Percentiles rank a stretch among this genome's conserved stretches.
Conservation (phyloP, 768 basidiomycete species). For the Lactarius hengduanensis region DNA sequence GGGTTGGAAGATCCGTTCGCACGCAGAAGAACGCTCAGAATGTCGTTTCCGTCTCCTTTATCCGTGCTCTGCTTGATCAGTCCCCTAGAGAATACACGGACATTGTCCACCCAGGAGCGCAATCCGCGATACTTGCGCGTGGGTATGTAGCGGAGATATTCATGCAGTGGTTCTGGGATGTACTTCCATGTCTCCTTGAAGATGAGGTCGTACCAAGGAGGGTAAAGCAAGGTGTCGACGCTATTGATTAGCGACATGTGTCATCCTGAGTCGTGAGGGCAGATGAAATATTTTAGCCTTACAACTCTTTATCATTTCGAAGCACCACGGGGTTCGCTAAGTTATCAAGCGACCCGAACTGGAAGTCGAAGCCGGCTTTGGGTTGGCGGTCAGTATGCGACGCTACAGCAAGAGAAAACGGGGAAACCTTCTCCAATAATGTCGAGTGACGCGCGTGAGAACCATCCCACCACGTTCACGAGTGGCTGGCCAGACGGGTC, state of each 20-base stretch:
- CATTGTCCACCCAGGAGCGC: not conserved
- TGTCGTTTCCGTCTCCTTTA: constrained; percentile 2
- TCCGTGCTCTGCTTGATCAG: not conserved
- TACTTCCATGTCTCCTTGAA: not conserved
- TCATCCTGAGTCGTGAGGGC: not conserved
- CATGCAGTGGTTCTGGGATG: not conserved
- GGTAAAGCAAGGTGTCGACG: constrained; percentile 4
- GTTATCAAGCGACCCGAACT: constrained; percentile 32
- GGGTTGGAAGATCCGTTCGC: not conserved
- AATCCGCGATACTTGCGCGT: not conserved
- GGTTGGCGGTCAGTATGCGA: not conserved
- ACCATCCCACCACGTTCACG: constrained; percentile 30
- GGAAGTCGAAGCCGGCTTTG: constrained; percentile 33
- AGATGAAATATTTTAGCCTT: not conserved
- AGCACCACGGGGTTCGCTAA: constrained; percentile 27
- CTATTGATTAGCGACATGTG: not conserved
- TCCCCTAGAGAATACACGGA: not conserved
- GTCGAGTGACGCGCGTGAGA: constrained; percentile 32
- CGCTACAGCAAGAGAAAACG: not conserved
- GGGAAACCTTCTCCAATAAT: constrained; percentile 32
- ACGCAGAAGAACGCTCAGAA: constrained; percentile 1
- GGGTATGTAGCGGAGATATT: constrained; percentile 3
- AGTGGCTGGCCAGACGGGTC: constrained; percentile 10
- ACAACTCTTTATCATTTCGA: constrained; percentile 32
- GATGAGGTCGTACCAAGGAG: constrained; percentile 7